Percentiles rank a stretch among this genome's conserved stretches.
phyloP scores from a whole-genome alignment of 768 basidiomycete genomes.

The Auriculariales sp. region DNA sequence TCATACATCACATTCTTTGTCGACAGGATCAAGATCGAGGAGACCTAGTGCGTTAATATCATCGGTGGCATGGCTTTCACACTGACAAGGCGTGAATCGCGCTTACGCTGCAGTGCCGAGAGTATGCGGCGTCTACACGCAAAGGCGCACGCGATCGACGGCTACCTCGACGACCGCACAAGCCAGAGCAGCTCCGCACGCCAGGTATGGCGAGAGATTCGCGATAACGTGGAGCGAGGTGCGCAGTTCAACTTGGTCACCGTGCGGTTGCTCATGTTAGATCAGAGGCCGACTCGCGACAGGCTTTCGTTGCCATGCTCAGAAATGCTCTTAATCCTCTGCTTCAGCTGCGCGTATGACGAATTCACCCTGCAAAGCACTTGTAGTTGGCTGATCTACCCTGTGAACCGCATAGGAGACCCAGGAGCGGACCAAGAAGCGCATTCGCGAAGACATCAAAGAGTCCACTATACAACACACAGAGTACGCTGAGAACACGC shows the following conservation, averaged over 20 bases:
- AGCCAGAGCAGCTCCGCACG: constrained; percentile 45
- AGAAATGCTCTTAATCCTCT: constrained; percentile 64
- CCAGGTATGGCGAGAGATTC: constrained; percentile 68
- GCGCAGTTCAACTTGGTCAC: constrained; percentile 7
- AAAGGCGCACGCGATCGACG: constrained; percentile 56
- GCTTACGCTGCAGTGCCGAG: constrained; percentile 39
- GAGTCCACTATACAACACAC: constrained; percentile 60
- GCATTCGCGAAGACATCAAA: constrained; percentile 84
- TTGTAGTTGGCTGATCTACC: neutral
- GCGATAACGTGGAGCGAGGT: constrained; percentile 79
- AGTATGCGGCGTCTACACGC: constrained; percentile 59
- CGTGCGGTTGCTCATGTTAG: neutral
- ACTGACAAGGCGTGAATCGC: neutral
- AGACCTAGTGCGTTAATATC: constrained; percentile 62
- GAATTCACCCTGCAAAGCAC: neutral
- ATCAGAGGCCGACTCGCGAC: constrained; percentile 67
- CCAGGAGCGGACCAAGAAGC: constrained; percentile 82
- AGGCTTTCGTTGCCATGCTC: constrained; percentile 63
- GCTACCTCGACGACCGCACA: constrained; percentile 54
- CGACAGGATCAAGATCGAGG: constrained; percentile 80
- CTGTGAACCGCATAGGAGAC: constrained; percentile 41
- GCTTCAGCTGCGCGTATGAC: constrained; percentile 43
- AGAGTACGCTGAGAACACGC: constrained; percentile 64
- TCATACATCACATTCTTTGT: constrained; percentile 75
- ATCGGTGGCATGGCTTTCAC: neutral